Percentiles rank a stretch among this genome's conserved stretches.
Evolutionary conservation across 306 rosid genomes (phyloP).

Genomic region (Prunus mira): DNA sequence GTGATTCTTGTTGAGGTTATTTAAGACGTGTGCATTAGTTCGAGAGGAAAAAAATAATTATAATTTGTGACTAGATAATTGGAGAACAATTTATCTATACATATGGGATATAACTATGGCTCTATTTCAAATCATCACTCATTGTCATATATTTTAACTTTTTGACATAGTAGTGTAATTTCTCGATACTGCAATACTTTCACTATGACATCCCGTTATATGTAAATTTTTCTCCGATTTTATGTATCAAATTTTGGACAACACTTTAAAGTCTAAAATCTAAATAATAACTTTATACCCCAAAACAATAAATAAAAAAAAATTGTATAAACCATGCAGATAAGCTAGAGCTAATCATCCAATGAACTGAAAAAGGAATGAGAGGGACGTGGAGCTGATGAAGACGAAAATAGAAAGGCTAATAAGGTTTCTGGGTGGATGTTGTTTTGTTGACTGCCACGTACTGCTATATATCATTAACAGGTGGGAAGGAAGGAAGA

Average conservation of each 20-base stretch:
- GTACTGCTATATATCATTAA: not conserved
- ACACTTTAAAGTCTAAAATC: too few species aligned
- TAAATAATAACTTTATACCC: too few species aligned
- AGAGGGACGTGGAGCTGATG: conserved; percentile 2
- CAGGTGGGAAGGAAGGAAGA: not conserved
- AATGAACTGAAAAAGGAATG: conserved; percentile 10
- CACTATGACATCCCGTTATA: too few species aligned
- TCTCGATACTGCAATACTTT: too few species aligned
- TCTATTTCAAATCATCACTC: too few species aligned
- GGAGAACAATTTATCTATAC: not conserved
- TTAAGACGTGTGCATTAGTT: not conserved
- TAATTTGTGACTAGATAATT: not conserved
- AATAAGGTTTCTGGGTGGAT: not conserved
- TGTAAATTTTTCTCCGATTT: too few species aligned
- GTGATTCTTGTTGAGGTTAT: not conserved
- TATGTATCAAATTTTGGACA: too few species aligned
- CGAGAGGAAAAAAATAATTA: not conserved
- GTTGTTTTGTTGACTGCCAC: conserved; percentile 1
- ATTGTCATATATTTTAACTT: too few species aligned
- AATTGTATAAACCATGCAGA: not conserved
- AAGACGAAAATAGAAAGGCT: not conserved
- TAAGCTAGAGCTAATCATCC: not conserved
- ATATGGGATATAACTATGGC: rapidly evolving
- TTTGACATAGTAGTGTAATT: too few species aligned
- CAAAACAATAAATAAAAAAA: too few species aligned